These are phyloP conservation scores for Aspergillus fischeri DNA, from an alignment of 2,329 filamentous ascomycete species.

Conservation along the genomic window DNA sequence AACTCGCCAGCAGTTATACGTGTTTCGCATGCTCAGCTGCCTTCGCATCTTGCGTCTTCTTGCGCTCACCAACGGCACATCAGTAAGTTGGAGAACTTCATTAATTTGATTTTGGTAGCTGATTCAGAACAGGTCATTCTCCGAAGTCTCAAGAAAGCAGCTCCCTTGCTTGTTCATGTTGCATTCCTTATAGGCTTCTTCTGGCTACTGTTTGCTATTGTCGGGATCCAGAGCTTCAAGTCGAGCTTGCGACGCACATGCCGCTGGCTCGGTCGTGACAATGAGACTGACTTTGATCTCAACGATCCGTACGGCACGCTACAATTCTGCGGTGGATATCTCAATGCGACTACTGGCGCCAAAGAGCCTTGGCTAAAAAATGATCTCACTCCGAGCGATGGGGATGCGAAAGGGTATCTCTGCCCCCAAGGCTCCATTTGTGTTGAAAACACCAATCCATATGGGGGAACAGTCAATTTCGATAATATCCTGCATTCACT, in stretches of 20 bases:
- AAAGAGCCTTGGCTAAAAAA: slow-evolving; percentile 67
- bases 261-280: slow-evolving; percentile 66
- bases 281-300: slow-evolving; percentile 35
- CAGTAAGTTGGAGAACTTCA: slow-evolving; percentile 52
- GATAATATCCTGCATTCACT: slow-evolving; percentile 91
- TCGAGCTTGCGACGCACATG: slow-evolving; percentile 73
- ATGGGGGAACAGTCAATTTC: slow-evolving; percentile 82
- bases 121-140: slow-evolving; percentile 68
- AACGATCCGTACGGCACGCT: slow-evolving; percentile 55
- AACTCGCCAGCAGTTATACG: slow-evolving; percentile 66
- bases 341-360: slow-evolving; percentile 57
- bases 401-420: slow-evolving; percentile 70
- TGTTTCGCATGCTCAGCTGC: slow-evolving; percentile 96
- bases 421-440: slow-evolving; percentile 83
- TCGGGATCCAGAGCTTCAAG: slow-evolving; percentile 95
- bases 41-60: slow-evolving; percentile 88
- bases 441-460: slow-evolving; percentile 73
- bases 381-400: slow-evolving; percentile 46
- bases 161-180: slow-evolving; percentile 84
- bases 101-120: neutral
- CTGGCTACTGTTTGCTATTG: slow-evolving; percentile 94
- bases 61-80: slow-evolving; percentile 86
- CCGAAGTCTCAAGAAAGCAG: slow-evolving; percentile 90
- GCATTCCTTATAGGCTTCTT: slow-evolving; percentile 95
- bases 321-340: slow-evolving; percentile 82